phyloP scores from a whole-genome alignment of 2,329 filamentous ascomycete genomes.

The Ophiostoma australiae region DNA sequence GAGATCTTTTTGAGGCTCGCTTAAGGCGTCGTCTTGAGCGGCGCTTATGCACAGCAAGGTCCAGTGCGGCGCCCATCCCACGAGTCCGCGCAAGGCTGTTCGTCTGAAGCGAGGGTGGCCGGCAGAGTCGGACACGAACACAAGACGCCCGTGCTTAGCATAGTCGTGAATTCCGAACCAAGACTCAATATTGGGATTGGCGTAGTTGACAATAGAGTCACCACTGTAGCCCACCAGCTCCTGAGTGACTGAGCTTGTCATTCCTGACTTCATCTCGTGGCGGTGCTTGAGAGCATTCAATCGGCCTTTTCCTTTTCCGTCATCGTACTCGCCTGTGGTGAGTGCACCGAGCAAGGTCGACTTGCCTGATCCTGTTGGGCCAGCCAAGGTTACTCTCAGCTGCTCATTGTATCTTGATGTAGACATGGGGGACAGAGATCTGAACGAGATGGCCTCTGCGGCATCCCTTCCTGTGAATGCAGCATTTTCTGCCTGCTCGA shows the following conservation, averaged over 20 bases:
- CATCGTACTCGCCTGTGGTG: slow-evolving; percentile 82
- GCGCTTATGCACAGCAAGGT: slow-evolving; percentile 69
- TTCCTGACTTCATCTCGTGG: slow-evolving; percentile 84
- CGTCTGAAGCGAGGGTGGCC: slow-evolving; percentile 85
- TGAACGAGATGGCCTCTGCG: neutral
- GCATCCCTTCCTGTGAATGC: neutral
- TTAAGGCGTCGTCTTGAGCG: slow-evolving; percentile 64
- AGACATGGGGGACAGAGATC: neutral
- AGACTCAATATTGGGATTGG: slow-evolving; percentile 77
- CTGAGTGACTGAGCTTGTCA: slow-evolving; percentile 92
- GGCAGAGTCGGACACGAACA: slow-evolving; percentile 87
- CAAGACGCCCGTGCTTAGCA: slow-evolving; percentile 67
- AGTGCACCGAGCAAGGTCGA: slow-evolving; percentile 84
- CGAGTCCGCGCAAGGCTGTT: slow-evolving; percentile 80
- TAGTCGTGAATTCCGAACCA: slow-evolving; percentile 92
- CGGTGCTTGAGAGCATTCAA: slow-evolving; percentile 85
- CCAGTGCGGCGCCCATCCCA: slow-evolving; percentile 96
- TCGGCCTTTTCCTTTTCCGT: slow-evolving; percentile 84
- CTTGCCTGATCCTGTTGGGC: slow-evolving; percentile 87
- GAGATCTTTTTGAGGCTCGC: neutral
- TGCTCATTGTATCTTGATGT: slow-evolving; percentile 49
- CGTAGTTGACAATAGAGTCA: slow-evolving; percentile 69
- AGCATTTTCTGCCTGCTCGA: slow-evolving; percentile 31
- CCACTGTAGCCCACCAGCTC: slow-evolving; percentile 81
- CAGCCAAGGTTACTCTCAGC: slow-evolving; percentile 79